Evolutionary conservation across 441 rosid genomes (phyloP), one percentile per base, ranked within the genome.

Genomic region (Mallotus japonicus): DNA sequence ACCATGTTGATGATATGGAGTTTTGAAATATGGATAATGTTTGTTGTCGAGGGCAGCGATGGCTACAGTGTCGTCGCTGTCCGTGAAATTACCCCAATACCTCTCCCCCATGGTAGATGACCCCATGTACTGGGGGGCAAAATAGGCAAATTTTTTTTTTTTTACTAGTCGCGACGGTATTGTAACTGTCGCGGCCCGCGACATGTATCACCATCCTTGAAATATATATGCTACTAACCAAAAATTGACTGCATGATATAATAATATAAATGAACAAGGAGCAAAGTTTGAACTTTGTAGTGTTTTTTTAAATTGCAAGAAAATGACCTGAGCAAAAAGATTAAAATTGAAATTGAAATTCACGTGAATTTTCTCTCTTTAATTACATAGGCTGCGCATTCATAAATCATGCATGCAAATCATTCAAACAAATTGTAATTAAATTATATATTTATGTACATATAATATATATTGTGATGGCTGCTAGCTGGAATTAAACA

Each of bases 361-460:
- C 76, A 75, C 60, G 73, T 53, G 73, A 74, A 47, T 47, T 56
- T 19, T 67, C 0, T 15, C 32, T 15, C 40, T 37, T 37, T 37
- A 37, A 37, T 4, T 40, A 8, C 2, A 28, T 64, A 15, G 60
- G 60, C 54, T 34, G 15, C 59, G 62, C 70, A 37, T 63, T 28
- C 24, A 63, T 22, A 67, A 54, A 65, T 74, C 81, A 70, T 60
- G 75, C 32, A 28, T 12, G 32, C 22, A 47, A 10, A 8, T 34
- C 44, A 13, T 8, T 8, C 14, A 42, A 28, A 40, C 14, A 42
- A n/a, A 40, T 47, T 65, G 6, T 12, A 6, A 37, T 3, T 37
- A 37, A 37, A 37, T 37, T 37, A 37, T 37, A 37, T 6, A 3
- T 37, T 0, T 37, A 37, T 22, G 20, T 20, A 15, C 2, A 50